Evolutionary conservation across 2,329 filamentous ascomycete species (phyloP), one percentile per base, ranked within the genome.

Genomic region (Aspergillus quadrilineatus): DNA sequence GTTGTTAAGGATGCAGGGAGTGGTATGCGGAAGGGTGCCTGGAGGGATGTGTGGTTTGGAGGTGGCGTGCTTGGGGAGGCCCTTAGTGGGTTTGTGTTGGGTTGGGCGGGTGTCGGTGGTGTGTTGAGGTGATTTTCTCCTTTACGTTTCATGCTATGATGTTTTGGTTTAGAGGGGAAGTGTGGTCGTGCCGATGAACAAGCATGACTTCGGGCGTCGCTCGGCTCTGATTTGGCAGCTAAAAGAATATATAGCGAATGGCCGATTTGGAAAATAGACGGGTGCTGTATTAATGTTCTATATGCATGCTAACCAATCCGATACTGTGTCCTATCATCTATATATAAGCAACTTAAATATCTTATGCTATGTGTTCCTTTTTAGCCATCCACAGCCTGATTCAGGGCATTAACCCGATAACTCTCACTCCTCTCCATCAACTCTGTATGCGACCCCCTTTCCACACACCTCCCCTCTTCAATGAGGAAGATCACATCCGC

Each of bases 401-500:
- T 77, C 48, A 80, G 68, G 17, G 77, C 79, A 66, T 79, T 82
- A 9, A 74, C 73, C 29, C 79, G 74, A 63, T 82, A 82, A 52
- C 72, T 78, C 63, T 80, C 78, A 56, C 74, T 78, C 32, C 79
- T 71, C 58, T 77, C 70, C 30, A 81, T 68, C 54, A 82, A 63
- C 55, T 82, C 78, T 15, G 73, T 69, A 66, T 82, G 80, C 30
- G 73, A 75, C 4, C 80, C 80, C 59, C 75, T 73, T 43, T 81
- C 80, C 4, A 78, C 77, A 53, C 77, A 78, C 15, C 67, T 70
- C 1, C 80, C 80, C 56, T 84, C 81, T 34, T 89, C 88, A 41
- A 94, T 82, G 4, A 93, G 86, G 65, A 89, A 91, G 48, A 93
- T 93, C n/a, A 88, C 78, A 69, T 94, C 87, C 2, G 89, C 89